A percentile compares a stretch with the other conserved stretches of the same genome.
Evolutionary conservation across 2,329 filamentous ascomycete species (phyloP).

Genomic region (Cordyceps pruinosa): DNA sequence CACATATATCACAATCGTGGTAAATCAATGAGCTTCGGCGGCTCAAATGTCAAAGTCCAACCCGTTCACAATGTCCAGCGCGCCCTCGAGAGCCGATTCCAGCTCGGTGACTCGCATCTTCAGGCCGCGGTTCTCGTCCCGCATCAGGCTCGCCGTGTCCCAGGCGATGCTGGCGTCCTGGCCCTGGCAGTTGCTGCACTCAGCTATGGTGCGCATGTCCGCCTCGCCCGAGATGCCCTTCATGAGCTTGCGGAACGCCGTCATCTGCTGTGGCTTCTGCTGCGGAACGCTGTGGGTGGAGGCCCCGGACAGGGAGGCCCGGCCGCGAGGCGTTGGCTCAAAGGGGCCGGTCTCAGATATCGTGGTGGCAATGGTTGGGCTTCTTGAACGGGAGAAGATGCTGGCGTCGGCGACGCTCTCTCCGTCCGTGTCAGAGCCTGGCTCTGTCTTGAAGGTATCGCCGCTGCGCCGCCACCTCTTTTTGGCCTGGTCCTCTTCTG

Average conservation of each 20-base stretch:
- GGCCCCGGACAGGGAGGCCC: conserved; percentile 28
- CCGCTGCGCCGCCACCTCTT: conserved; percentile 37
- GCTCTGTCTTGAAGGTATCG: conserved; percentile 36
- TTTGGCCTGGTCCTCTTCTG: conserved; percentile 42
- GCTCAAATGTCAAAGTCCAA: conserved; percentile 21
- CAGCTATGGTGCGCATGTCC: conserved; percentile 20
- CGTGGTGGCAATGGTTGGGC: conserved; percentile 43
- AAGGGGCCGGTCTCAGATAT: conserved; percentile 25
- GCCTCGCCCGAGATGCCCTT: conserved; percentile 34
- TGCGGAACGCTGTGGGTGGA: conserved; percentile 35
- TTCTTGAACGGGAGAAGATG: conserved; percentile 55
- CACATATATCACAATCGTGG: neutral
- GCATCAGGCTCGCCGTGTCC: conserved; percentile 56
- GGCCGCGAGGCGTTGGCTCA: conserved; percentile 5
- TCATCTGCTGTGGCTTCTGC: conserved; percentile 22
- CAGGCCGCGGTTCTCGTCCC: conserved; percentile 55
- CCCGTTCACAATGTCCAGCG: conserved; percentile 53
- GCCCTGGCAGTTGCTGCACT: conserved; percentile 51
- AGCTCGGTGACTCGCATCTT: conserved; percentile 53
- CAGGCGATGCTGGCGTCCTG: conserved; percentile 54
- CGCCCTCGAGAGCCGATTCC: conserved; percentile 54
- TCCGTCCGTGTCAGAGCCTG: conserved; percentile 46
- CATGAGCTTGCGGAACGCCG: conserved; percentile 36
- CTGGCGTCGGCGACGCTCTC: conserved; percentile 44
- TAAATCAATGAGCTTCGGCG: neutral